Evolutionary conservation across 768 basidiomycete genomes (phyloP).

Genomic region (Termitomyces heimii): DNA sequence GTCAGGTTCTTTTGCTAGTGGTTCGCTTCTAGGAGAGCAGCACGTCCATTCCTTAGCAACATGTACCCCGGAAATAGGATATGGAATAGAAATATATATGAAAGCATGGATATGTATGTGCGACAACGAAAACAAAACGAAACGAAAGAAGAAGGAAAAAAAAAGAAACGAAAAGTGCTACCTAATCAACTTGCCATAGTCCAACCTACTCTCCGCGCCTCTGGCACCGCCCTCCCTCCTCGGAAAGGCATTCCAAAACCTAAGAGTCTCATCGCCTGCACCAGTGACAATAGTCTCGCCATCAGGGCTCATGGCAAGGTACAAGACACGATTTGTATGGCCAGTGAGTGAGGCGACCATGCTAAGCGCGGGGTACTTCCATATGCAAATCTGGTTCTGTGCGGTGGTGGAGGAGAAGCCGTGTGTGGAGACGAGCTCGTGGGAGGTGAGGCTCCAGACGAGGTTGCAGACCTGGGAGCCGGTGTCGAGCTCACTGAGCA

Average conservation of each 20-base stretch:
- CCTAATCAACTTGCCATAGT: conserved; percentile 45
- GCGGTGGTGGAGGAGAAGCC: conserved; percentile 92
- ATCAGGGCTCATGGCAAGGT: conserved; percentile 96
- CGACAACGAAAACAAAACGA: too few relatives aligned
- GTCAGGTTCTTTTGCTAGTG: too few relatives aligned
- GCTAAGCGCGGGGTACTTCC: conserved; percentile 89
- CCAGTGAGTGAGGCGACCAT: conserved; percentile 95
- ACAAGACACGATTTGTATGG: conserved; percentile 91
- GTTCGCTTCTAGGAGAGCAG: too few relatives aligned
- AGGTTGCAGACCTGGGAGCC: conserved; percentile 98
- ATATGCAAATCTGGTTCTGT: conserved; percentile 94
- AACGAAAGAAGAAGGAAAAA: too few relatives aligned
- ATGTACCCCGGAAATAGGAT: too few relatives aligned
- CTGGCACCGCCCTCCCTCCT: conserved; percentile 52
- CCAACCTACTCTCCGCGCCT: conserved; percentile 46
- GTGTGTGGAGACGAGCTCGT: conserved; percentile 96
- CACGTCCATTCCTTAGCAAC: too few relatives aligned
- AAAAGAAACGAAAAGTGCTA: neutral
- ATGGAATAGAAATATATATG: too few relatives aligned
- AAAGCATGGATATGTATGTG: too few relatives aligned
- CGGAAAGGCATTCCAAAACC: conserved; percentile 99
- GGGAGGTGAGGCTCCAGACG: conserved; percentile 92
- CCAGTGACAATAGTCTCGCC: conserved; percentile 98
- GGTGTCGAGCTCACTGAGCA: conserved; percentile 87
- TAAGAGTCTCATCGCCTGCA: conserved; percentile 93